Evolutionary conservation across 2,329 filamentous ascomycete genomes (phyloP).

Genomic region (Thelonectria blattea): DNA sequence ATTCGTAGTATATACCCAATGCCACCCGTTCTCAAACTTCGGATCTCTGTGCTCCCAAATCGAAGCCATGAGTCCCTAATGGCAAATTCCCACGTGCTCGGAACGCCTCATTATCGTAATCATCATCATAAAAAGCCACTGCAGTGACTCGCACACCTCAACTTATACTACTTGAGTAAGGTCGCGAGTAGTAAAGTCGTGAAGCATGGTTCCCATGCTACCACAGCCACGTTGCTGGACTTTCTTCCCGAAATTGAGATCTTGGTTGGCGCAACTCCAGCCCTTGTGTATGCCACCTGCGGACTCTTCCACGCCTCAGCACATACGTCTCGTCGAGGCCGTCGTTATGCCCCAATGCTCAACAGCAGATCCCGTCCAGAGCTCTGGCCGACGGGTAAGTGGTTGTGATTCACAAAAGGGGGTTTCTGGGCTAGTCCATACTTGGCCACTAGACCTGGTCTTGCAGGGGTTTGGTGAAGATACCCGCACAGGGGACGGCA

Average conservation of each 20-base stretch:
- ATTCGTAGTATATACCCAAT: too few species aligned
- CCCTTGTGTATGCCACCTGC: neutral
- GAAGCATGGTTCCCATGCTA: neutral
- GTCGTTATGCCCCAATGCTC: neutral
- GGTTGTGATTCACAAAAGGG: neutral
- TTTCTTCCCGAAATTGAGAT: too few species aligned
- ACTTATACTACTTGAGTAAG: neutral
- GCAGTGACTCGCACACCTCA: neutral
- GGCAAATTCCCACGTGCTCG: neutral
- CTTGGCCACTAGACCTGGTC: neutral
- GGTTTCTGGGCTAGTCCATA: neutral
- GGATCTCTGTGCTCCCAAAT: neutral
- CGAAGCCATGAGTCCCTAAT: neutral
- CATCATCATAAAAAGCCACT: neutral
- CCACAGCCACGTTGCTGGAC: too few species aligned
- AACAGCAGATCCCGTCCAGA: neutral
- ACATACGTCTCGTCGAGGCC: neutral
- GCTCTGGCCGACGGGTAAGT: neutral
- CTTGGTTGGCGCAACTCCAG: neutral
- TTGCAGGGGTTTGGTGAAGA: conserved; percentile 9
- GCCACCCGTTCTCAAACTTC: too few species aligned
- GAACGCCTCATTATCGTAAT: conserved; percentile 13
- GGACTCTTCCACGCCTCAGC: neutral
- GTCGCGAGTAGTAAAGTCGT: neutral
- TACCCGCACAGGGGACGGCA: conserved; percentile 12